phyloP scores from a whole-genome alignment of 1,284 basidiomycete species.

The Stygiomarasmius scandens region DNA sequence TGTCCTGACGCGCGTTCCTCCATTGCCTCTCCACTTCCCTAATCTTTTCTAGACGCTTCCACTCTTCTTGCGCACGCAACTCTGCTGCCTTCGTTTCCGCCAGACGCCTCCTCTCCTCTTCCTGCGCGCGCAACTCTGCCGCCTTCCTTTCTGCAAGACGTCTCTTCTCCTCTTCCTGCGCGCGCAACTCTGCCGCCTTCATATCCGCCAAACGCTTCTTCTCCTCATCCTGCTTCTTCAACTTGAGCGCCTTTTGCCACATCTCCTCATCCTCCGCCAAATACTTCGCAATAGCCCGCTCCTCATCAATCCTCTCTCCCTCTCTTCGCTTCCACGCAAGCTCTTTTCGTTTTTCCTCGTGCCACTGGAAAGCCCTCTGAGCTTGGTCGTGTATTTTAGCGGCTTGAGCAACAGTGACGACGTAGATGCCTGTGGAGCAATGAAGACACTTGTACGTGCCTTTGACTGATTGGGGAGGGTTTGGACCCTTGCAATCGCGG shows the following conservation, averaged over 20 bases:
- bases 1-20: background rate
- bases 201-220: background rate
- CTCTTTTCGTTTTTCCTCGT: background rate
- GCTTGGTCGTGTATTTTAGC: slow-evolving; percentile 8
- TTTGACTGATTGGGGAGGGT: slow-evolving; percentile 37
- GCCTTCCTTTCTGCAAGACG: background rate
- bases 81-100: background rate
- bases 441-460: slow-evolving; percentile 37
- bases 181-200: background rate
- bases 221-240: background rate
- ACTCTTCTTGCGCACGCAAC: background rate
- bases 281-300: background rate
- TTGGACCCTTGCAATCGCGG: slow-evolving; percentile 33
- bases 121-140: background rate
- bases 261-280: background rate
- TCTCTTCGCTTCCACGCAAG: background rate
- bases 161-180: background rate
- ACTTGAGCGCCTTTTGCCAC: background rate
- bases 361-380: background rate
- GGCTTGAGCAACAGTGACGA: slow-evolving; percentile 20
- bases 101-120: background rate
- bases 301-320: background rate
- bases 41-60: too few species aligned
- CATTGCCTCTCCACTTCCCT: background rate
- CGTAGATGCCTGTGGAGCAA: slow-evolving; percentile 39